Evolutionary conservation across 345 rosid species (phyloP).

Genomic region (Arabis hirsuta): DNA sequence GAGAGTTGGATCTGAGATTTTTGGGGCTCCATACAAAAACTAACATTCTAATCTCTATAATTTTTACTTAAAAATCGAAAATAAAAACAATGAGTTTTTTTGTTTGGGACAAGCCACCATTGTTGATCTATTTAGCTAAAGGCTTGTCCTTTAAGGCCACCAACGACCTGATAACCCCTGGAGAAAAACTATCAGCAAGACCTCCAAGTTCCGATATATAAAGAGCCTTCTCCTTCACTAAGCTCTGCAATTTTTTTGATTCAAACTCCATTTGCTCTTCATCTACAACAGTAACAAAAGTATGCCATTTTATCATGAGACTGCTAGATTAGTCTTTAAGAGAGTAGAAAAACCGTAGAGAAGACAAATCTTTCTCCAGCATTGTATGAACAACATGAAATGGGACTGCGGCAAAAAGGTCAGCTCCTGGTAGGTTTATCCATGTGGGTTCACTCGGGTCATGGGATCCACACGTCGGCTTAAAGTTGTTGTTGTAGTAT

Average conservation of each 20-base stretch:
- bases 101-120: neutral
- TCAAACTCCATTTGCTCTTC: constrained; percentile 62
- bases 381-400: constrained; percentile 82
- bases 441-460: constrained; percentile 67
- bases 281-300: constrained; percentile 47
- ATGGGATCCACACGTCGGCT: constrained; percentile 79
- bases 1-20: too few relatives aligned
- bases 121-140: constrained; percentile 7
- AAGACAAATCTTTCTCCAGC: constrained; percentile 66
- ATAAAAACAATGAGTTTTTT: too few relatives aligned
- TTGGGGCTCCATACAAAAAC: too few relatives aligned
- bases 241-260: constrained; percentile 69
- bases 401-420: constrained; percentile 69
- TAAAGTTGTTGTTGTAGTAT: too few relatives aligned
- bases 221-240: constrained; percentile 73
- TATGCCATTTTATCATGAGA: neutral
- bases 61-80: too few relatives aligned
- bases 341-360: neutral
- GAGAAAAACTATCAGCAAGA: constrained; percentile 73
- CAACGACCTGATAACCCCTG: constrained; percentile 64
- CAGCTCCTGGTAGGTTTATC: constrained; percentile 86
- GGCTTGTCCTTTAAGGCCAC: constrained; percentile 68
- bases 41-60: too few relatives aligned
- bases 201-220: constrained; percentile 70
- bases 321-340: neutral